Evolutionary conservation across 768 basidiomycete genomes (phyloP).

Genomic region (Naganishia onofrii): DNA sequence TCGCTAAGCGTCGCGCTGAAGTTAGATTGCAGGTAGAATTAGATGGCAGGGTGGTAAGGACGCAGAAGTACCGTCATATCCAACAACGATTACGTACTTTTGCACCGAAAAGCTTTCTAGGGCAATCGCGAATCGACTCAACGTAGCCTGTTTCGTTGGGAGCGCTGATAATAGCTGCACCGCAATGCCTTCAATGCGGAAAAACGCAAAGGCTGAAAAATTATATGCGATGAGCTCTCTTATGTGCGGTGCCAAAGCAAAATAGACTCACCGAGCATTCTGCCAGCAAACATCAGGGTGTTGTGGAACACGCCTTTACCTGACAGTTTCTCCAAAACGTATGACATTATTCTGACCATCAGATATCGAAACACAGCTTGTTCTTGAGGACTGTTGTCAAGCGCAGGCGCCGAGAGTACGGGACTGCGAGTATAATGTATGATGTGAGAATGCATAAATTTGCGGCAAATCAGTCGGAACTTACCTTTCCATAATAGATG

Average conservation of each 20-base stretch:
- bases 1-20: slow-evolving; percentile 6
- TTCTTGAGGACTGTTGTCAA: slow-evolving; percentile 40
- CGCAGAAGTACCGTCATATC: background rate
- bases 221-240: background rate
- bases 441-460: background rate
- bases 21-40: background rate
- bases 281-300: slow-evolving; percentile 54
- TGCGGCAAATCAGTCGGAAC: background rate
- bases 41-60: background rate
- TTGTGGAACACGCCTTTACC: slow-evolving; percentile 57
- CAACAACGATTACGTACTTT: background rate
- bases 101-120: slow-evolving; percentile 13
- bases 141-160: slow-evolving; percentile 50
- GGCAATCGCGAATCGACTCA: slow-evolving; percentile 48
- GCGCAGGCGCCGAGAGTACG: slow-evolving; percentile 47
- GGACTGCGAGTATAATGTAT: slow-evolving; percentile 36
- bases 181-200: slow-evolving; percentile 55
- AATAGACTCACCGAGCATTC: slow-evolving; percentile 49
- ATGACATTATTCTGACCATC: slow-evolving; percentile 51
- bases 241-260: background rate
- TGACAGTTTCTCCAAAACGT: slow-evolving; percentile 55
- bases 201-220: slow-evolving; percentile 55
- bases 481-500: slow-evolving; percentile 53
- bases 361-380: slow-evolving; percentile 45
- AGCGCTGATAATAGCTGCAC: slow-evolving; percentile 54